Percentiles rank a stretch among this genome's conserved stretches.
phyloP scores from a whole-genome alignment of 2,329 filamentous ascomycete genomes.

The Orbilia javanica region DNA sequence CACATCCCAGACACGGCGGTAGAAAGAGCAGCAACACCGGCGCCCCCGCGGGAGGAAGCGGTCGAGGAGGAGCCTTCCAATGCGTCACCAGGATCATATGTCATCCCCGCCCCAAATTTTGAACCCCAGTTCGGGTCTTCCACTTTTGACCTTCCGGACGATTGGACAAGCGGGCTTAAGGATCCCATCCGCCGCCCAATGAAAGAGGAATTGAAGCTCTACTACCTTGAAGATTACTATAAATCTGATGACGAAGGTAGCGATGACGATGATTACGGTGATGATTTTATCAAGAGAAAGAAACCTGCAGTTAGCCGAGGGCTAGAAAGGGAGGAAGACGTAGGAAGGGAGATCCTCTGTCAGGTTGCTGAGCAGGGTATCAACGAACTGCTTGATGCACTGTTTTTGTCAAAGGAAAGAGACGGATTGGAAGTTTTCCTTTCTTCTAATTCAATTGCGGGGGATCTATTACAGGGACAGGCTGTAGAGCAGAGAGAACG shows the following conservation, averaged over 20 bases:
- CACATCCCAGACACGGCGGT: conserved; percentile 46
- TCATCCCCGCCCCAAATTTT: conserved; percentile 48
- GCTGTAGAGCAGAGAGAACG: conserved; percentile 67
- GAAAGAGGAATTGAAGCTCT: conserved; percentile 53
- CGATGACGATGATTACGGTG: conserved; percentile 76
- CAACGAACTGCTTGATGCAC: conserved; percentile 87
- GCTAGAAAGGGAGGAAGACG: conserved; percentile 74
- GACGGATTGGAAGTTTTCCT: conserved; percentile 76
- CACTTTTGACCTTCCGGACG: conserved; percentile 45
- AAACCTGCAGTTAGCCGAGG: conserved; percentile 78
- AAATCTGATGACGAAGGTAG: conserved; percentile 66
- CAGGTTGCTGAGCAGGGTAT: conserved; percentile 92
- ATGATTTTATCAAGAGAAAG: conserved; percentile 73
- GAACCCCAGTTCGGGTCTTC: conserved; percentile 53
- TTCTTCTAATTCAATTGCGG: conserved; percentile 65
- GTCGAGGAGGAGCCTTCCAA: conserved; percentile 16
- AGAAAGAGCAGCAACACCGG: conserved; percentile 45
- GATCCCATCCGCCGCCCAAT: conserved; percentile 47
- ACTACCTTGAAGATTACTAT: conserved; percentile 57
- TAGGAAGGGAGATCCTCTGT: conserved; percentile 88
- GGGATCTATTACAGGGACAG: conserved; percentile 65
- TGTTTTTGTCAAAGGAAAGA: conserved; percentile 87
- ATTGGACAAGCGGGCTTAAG: conserved; percentile 46
- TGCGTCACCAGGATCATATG: conserved; percentile 20
- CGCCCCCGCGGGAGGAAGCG: conserved; percentile 34